phyloP scores from a whole-genome alignment of 495 filamentous ascomycete species.

The Talaromyces ruber region DNA sequence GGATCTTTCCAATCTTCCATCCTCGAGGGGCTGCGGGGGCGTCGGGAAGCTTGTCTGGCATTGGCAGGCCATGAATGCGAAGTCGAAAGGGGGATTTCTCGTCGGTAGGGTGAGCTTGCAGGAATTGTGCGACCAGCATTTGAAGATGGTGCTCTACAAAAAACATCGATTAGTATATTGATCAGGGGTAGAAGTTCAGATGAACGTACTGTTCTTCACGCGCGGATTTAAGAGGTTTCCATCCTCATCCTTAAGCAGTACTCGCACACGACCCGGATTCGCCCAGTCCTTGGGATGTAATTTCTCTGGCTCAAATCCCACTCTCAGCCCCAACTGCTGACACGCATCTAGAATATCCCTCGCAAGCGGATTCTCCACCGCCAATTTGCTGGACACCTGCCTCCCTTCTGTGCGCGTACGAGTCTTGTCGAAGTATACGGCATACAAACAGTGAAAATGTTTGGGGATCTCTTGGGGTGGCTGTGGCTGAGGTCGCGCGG shows the following conservation, averaged over 20 bases:
- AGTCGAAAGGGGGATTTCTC: constrained; percentile 59
- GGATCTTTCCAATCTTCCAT: constrained; percentile 79
- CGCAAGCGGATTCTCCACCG: constrained; percentile 79
- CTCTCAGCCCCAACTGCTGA: constrained; percentile 58
- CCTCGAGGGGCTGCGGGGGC: constrained; percentile 74
- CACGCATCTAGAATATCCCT: constrained; percentile 83
- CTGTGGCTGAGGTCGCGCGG: constrained; percentile 27
- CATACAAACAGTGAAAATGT: constrained; percentile 83
- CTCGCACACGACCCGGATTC: constrained; percentile 84
- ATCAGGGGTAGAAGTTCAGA: not conserved
- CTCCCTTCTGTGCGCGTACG: constrained; percentile 72
- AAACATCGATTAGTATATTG: constrained; percentile 6
- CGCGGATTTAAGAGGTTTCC: constrained; percentile 36
- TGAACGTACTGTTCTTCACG: constrained; percentile 67
- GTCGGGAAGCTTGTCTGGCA: constrained; percentile 54
- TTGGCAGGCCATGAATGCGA: constrained; percentile 57
- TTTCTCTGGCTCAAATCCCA: constrained; percentile 85
- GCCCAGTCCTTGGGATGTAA: constrained; percentile 95
- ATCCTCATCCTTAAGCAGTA: constrained; percentile 56
- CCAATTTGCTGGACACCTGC: constrained; percentile 59
- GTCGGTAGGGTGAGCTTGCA: constrained; percentile 67
- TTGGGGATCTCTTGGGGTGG: constrained; percentile 52
- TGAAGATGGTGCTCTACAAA: constrained; percentile 73
- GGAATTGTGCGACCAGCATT: constrained; percentile 61
- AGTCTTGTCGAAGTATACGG: constrained; percentile 80